phyloP scores from a whole-genome alignment of 2,329 filamentous ascomycete species.

The Aspergillus fischeri region DNA sequence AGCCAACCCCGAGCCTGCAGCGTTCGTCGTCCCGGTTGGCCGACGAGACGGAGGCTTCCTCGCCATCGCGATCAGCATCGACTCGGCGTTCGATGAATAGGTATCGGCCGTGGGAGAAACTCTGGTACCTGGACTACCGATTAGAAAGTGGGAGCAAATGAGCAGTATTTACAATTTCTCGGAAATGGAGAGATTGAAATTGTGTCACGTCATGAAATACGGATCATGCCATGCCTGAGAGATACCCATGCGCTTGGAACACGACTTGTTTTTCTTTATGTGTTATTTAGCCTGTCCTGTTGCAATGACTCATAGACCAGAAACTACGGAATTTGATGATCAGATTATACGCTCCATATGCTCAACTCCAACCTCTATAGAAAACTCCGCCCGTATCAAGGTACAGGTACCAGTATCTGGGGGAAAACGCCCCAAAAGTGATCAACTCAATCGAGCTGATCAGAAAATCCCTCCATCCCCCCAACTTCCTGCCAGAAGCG shows the following conservation, averaged over 20 bases:
- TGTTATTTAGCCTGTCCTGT: neutral
- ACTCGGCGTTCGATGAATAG: slow-evolving; percentile 18
- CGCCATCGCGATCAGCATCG: slow-evolving; percentile 25
- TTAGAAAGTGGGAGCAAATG: slow-evolving; percentile 24
- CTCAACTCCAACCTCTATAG: neutral
- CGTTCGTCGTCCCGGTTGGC: slow-evolving; percentile 12
- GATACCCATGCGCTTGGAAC: slow-evolving; percentile 17
- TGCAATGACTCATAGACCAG: neutral
- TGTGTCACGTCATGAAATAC: slow-evolving; percentile 7
- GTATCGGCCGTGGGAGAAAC: slow-evolving; percentile 38
- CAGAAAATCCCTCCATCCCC: slow-evolving; percentile 55
- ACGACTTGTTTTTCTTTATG: neutral
- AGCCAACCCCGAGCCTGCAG: neutral
- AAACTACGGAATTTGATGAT: neutral
- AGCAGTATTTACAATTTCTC: slow-evolving; percentile 1
- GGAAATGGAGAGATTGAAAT: neutral
- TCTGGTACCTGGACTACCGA: slow-evolving; percentile 43
- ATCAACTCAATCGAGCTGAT: slow-evolving; percentile 35
- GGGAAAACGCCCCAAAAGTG: neutral
- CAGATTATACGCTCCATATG: neutral
- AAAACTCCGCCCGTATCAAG: neutral
- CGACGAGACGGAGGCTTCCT: slow-evolving; percentile 11
- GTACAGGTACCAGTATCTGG: no score
- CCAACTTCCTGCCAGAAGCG: slow-evolving; percentile 69
- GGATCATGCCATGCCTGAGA: slow-evolving; percentile 6